Base-by-base conservation (phyloP, 495 filamentous ascomycete genomes). In the Glarea lozoyensis region DNA sequence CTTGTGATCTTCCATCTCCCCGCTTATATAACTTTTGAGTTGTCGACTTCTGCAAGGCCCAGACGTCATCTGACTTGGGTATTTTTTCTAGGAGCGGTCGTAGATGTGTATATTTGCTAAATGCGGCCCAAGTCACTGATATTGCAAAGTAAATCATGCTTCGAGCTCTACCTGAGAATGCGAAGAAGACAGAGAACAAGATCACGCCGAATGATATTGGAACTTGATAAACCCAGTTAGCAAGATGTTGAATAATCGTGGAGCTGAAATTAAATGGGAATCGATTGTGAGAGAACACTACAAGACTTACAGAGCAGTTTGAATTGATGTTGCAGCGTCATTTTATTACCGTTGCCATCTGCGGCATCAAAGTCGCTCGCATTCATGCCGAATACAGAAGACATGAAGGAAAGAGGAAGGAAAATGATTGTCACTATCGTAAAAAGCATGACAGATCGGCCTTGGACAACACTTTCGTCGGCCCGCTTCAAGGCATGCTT, bases 311-410 rank as follows among this genome's bases (percentile, higher is more conserved):
- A 29, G 7, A 29, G 7, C 7, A 7, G n/a, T n/a, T 29, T 29
- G 25, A n/a, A 7, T n/a, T 29, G 25, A 7, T 29, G 25, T 7
- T n/a, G 7, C 25, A 29, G 25, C 7, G 25, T 29, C 25, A 29
- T 29, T n/a, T n/a, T 7, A n/a, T n/a, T n/a, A n/a, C n/a, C n/a
- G n/a, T n/a, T n/a, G n/a, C n/a, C n/a, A 7, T 7, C 7, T 29
- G 25, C 25, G 25, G 7, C 25, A n/a, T 29, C n/a, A 7, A 73
- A 51, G 45, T 73, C 70, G 33, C 41, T 54, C 36, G 42, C 64
- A 46, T 72, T 72, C 67, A 70, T 72, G 1, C 65, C 65, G 10
- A 67, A 48, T 37, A 62, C 54, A 43, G 56, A 57, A 1, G 60
- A 52, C 7, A 68, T 54, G 32, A 63, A 62, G 0, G 55, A 59